Evolutionary conservation across 2,329 filamentous ascomycete genomes (phyloP), one percentile per base, ranked within the genome.

Genomic region (Alternaria consortialis): DNA sequence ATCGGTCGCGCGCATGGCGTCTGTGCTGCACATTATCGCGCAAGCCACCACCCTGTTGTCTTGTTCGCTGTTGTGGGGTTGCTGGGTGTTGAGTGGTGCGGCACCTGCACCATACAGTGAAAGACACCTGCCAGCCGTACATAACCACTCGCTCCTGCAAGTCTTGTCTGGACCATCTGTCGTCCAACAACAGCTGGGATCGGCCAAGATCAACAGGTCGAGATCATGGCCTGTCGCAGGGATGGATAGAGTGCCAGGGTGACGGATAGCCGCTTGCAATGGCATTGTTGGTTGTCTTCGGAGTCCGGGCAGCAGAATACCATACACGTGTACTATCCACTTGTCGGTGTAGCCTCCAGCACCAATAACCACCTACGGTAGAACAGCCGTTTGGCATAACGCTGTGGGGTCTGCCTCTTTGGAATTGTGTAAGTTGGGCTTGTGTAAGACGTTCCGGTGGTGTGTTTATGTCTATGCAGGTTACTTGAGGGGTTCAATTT

Each of bases 131-230:
- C 40, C 61, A 60, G 56, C 59, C 55, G 57, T 56, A 53, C 57
- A 66, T 65, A 62, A 61, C 62, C 58, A 63, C 56, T 62, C 64
- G 65, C 60, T 69, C 60, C 65, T 73, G 67, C 70, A 71, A 69
- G 65, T 72, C 70, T 66, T 71, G 59, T 54, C 61, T 69, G 61
- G 65, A 60, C 68, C 53, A 56, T 53, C 56, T 56, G 61, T 56
- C 51, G 58, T 46, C 51, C 54, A 25, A 56, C 54, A 53, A 50
- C 48, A 59, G 57, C 42, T 52, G 57, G 42, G 60, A 60, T 63
- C 60, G 60, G 39, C 62, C 50, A 56, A 48, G 60, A 61, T 62
- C 63, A 59, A 51, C 64, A 62, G 60, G 60, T 65, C 67, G 56
- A 70, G 63, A 69, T 66, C 53, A 66, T 47, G 56, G 52, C 17